A percentile compares a stretch with the other conserved stretches of the same genome.
phyloP scores from a whole-genome alignment of 2,329 filamentous ascomycete species.

The Fusarium azukiicola region DNA sequence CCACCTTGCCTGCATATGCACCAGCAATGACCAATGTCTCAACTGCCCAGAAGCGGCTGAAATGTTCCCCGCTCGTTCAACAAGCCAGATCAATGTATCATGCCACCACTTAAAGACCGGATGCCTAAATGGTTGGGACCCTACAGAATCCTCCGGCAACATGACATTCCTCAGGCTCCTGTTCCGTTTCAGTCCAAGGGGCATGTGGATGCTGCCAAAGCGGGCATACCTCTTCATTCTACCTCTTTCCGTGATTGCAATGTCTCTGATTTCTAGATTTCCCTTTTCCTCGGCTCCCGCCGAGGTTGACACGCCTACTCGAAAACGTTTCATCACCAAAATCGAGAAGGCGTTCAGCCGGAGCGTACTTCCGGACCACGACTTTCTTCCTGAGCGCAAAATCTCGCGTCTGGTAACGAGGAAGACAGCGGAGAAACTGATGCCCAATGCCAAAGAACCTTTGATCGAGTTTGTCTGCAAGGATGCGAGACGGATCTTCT shows the following conservation, averaged over 20 bases:
- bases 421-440: neutral
- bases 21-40: constrained; percentile 1
- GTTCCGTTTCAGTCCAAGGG: neutral
- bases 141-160: neutral
- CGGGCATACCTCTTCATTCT: neutral
- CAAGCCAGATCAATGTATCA: neutral
- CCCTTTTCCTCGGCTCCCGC: neutral
- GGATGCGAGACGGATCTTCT: constrained; percentile 19
- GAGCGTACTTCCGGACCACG: neutral
- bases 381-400: constrained; percentile 15
- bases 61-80: neutral
- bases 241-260: neutral
- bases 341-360: neutral
- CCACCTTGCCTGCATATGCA: constrained; percentile 31
- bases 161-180: neutral
- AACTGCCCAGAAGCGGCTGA: constrained; percentile 1
- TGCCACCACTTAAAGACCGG: neutral
- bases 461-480: constrained; percentile 18
- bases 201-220: neutral
- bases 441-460: constrained; percentile 8
- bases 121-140: neutral
- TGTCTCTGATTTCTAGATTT: neutral
- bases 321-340: neutral
- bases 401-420: neutral
- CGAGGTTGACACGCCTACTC: neutral